Evolutionary conservation across 805 yeast genomes (phyloP).

Genomic region (Metschnikowia sp.): DNA sequence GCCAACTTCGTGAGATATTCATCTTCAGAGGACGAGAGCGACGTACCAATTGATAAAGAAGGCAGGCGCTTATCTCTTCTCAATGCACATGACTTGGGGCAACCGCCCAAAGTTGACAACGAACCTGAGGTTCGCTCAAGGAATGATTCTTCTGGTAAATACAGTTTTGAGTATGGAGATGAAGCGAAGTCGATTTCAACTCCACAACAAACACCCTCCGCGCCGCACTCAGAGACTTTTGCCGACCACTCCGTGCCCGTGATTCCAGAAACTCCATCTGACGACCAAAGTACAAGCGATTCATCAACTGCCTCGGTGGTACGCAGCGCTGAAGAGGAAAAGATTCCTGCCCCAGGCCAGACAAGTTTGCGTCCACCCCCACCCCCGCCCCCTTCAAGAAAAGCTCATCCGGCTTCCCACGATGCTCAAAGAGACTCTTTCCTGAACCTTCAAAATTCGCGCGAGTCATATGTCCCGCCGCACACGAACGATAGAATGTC

Average conservation of each 20-base stretch:
- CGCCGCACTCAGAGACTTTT: neutral
- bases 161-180: constrained; percentile 42
- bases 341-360: neutral
- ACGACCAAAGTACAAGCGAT: neutral
- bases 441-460: constrained; percentile 41
- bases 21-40: constrained; percentile 31
- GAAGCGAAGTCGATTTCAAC: constrained; percentile 31
- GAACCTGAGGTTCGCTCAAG: constrained; percentile 15
- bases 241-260: neutral
- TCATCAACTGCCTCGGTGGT: neutral
- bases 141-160: constrained; percentile 21
- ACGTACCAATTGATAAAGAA: constrained; percentile 18
- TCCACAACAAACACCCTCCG: constrained; percentile 20
- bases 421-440: constrained; percentile 25
- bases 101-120: constrained; percentile 17
- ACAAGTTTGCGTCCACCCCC: constrained; percentile 46
- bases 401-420: constrained; percentile 23
- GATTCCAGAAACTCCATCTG: neutral
- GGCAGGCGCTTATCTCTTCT: constrained; percentile 31
- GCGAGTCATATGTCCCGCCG: constrained; percentile 27
- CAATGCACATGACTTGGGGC: constrained; percentile 30
- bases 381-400: constrained; percentile 62
- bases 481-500: constrained; percentile 16
- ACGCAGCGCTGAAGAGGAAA: neutral
- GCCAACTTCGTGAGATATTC: constrained; percentile 38